A percentile compares a stretch with the other conserved stretches of the same genome.
These are phyloP conservation scores for Mycotypha africana DNA, from an alignment of 371 early-diverging fungal genomes.

Conservation along the genomic window DNA sequence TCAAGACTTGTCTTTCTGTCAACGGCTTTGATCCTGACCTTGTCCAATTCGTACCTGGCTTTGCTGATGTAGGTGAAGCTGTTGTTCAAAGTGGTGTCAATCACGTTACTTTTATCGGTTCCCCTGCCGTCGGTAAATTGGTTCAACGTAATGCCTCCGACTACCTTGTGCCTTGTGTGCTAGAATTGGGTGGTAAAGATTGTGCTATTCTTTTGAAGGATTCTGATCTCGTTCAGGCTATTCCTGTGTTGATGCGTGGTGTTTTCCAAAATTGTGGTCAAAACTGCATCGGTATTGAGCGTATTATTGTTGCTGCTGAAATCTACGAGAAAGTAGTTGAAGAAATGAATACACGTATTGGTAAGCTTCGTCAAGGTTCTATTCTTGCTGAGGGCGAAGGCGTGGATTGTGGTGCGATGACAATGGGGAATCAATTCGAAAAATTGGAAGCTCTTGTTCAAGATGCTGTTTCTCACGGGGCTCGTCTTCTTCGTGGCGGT, in stretches of 20 bases:
- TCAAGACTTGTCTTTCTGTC: slow-evolving; percentile 57
- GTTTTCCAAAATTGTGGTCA: slow-evolving; percentile 85
- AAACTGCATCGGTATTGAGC: slow-evolving; percentile 81
- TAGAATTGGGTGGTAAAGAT: slow-evolving; percentile 93
- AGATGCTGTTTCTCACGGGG: slow-evolving; percentile 77
- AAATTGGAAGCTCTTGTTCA: slow-evolving; percentile 40
- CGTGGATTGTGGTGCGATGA: slow-evolving; percentile 80
- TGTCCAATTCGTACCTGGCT: slow-evolving; percentile 77
- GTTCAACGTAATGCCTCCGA: slow-evolving; percentile 72
- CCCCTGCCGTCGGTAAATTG: slow-evolving; percentile 73
- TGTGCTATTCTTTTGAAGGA: slow-evolving; percentile 74
- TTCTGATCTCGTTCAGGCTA: slow-evolving; percentile 60
- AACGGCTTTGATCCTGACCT: slow-evolving; percentile 74
- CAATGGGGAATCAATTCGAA: slow-evolving; percentile 56
- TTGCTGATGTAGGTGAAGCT: slow-evolving; percentile 75
- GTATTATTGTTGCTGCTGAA: slow-evolving; percentile 62
- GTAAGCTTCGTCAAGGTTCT: slow-evolving; percentile 63
- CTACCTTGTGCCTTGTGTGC: slow-evolving; percentile 74
- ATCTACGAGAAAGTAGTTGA: slow-evolving; percentile 67
- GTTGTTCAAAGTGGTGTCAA: slow-evolving; percentile 60
- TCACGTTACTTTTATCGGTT: slow-evolving; percentile 83
- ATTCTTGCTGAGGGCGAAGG: slow-evolving; percentile 59
- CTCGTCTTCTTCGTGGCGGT: slow-evolving; percentile 70
- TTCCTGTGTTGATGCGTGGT: slow-evolving; percentile 74
- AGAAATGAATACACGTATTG: slow-evolving; percentile 51